Percentiles rank a stretch among this genome's conserved stretches.
phyloP scores from a whole-genome alignment of 1,139 yeast species.

The Yamadazyma mexicana region DNA sequence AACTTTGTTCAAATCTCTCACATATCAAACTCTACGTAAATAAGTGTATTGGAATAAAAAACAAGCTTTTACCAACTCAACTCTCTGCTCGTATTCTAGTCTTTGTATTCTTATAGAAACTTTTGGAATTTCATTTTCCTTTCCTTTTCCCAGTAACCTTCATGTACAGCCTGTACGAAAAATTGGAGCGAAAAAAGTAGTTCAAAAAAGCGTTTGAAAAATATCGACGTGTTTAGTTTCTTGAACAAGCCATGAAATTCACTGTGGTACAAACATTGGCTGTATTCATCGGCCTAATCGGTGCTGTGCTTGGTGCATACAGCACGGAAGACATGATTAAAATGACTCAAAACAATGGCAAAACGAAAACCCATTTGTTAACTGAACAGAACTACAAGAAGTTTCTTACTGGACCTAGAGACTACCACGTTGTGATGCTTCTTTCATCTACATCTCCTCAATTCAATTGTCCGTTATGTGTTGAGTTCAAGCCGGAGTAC shows the following conservation, averaged over 20 bases:
- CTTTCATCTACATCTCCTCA: slow-evolving; percentile 74
- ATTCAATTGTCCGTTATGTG: slow-evolving; percentile 78
- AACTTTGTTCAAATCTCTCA: no score
- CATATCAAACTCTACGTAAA: no score
- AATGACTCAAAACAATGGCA: slow-evolving; percentile 20
- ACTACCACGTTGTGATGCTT: slow-evolving; percentile 62
- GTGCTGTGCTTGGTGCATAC: slow-evolving; percentile 27
- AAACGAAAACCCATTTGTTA: slow-evolving; percentile 32
- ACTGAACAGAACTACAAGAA: slow-evolving; percentile 62
- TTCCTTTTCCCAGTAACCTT: no score
- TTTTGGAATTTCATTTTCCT: no score
- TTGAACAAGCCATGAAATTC: slow-evolving; percentile 25
- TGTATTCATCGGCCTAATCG: slow-evolving; percentile 15
- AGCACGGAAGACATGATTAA: slow-evolving; percentile 27
- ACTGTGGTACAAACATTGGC: slow-evolving; percentile 13
- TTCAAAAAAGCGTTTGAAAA: neutral
- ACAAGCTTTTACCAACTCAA: no score
- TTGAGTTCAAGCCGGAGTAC: slow-evolving; percentile 67
- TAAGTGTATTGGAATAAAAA: no score
- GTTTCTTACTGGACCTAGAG: slow-evolving; percentile 67
- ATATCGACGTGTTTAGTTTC: neutral
- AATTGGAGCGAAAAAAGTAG: neutral
- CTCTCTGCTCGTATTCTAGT: no score
- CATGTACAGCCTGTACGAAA: no score
- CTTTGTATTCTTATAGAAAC: no score